Evolutionary conservation across 148 eudicot species (phyloP), one percentile per base, ranked within the genome.

Genomic region (Talinum fruticosum): DNA sequence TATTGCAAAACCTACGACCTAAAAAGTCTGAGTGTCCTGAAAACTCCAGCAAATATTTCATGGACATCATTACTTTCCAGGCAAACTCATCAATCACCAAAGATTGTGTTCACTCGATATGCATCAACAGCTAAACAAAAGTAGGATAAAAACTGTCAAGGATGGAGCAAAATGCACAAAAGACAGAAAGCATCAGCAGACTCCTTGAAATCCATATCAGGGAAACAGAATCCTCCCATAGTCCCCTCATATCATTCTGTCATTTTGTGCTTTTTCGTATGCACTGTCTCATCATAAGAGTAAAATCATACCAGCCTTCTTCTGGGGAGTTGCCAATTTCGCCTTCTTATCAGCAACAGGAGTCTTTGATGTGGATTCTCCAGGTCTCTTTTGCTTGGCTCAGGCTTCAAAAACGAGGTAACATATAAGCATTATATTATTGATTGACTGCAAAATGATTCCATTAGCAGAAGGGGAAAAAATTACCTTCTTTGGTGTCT

Each of bases 401-500:
- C 86, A 70, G 82, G 86, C 94, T 90, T 85, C 47, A 75, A n/a
- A 34, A 29, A 36, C 28, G 45, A 37, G 36, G 33, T 49, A 74
- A 29, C 62, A 23, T 37, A 49, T 57, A 41, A 64, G 73, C 34
- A 76, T 28, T 29, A 65, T 32, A 37, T 44, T 18, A 38, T 72
- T 65, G 32, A 45, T 54, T 13, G n/a, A 30, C n/a, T 2, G 8
- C 26, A 33, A 62, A 28, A 33, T 32, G 57, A 8, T 33, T 23
- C n/a, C 19, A 38, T 24, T 64, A 30, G 34, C 64, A 79, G 29
- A 23, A 78, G 61, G 70, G 35, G 53, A 4, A 10, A 45, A 2
- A 38, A 29, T 61, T 82, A 92, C 97, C 94, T 89, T 87, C 85
- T 82, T 81, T 41, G 94, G 93, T 66, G 90, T 83, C 79, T 84